Percentiles rank a stretch among this genome's conserved stretches.
phyloP scores from a whole-genome alignment of 345 rosid species.

The Sisymbrium altissimum region DNA sequence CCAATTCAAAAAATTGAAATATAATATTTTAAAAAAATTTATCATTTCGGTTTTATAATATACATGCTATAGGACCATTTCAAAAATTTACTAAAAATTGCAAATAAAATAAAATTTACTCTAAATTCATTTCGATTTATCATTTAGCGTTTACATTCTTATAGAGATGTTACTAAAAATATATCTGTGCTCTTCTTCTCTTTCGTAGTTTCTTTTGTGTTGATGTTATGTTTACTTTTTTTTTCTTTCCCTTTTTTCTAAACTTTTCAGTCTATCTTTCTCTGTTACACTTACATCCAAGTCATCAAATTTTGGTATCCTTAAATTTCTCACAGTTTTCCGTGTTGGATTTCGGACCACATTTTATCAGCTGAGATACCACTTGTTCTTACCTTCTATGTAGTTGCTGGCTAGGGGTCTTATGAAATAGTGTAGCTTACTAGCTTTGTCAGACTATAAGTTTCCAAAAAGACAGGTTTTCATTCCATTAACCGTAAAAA shows the following conservation, averaged over 20 bases:
- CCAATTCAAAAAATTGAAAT: too few relatives aligned
- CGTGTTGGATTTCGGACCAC: not conserved
- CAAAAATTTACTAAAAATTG: too few relatives aligned
- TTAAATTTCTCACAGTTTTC: not conserved
- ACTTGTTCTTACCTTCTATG: not conserved
- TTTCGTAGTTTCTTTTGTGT: too few relatives aligned
- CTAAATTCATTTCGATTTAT: too few relatives aligned
- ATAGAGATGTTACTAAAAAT: conserved; percentile 6
- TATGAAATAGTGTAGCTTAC: not conserved
- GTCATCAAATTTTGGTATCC: not conserved
- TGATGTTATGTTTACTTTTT: too few relatives aligned
- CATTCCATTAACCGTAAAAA: not conserved
- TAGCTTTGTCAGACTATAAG: too few relatives aligned
- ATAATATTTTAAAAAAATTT: too few relatives aligned
- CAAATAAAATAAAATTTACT: too few relatives aligned
- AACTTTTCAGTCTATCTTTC: not conserved
- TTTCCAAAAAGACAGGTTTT: too few relatives aligned
- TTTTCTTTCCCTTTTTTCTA: not conserved
- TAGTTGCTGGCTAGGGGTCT: not conserved
- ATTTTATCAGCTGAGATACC: not conserved
- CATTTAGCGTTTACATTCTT: conserved; percentile 7
- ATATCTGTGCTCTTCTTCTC: not conserved
- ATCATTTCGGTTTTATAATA: too few relatives aligned
- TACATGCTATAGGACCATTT: too few relatives aligned
- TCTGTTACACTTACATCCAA: not conserved